These are phyloP conservation scores for Mortierella sp. DNA, from an alignment of 371 early-diverging fungal genomes.

Conservation along the genomic window DNA sequence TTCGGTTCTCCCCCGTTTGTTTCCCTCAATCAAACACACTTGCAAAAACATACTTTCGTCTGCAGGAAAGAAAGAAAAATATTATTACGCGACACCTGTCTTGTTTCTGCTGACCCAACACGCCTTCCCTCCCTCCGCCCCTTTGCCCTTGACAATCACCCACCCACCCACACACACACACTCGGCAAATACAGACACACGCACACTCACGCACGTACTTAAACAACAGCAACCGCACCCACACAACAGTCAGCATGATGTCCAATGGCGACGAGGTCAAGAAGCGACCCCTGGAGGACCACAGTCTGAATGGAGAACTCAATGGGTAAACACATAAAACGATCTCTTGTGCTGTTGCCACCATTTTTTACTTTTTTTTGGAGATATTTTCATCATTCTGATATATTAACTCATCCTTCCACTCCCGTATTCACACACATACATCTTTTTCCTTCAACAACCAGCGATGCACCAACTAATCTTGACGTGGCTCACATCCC, in stretches of 20 bases:
- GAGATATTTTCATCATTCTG: not conserved
- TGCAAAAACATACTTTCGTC: not conserved
- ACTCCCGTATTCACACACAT: not conserved
- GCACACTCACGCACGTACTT: conserved; percentile 9
- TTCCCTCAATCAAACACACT: not conserved
- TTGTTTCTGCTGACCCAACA: not conserved
- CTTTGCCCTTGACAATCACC: not conserved
- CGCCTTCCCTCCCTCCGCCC: not conserved
- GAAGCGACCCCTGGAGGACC: conserved; percentile 50
- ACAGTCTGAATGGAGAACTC: conserved; percentile 27
- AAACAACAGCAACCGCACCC: not conserved
- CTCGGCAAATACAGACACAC: not conserved
- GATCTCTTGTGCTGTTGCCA: conserved; percentile 6
- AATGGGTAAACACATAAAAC: conserved; percentile 31
- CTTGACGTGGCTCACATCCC: conserved; percentile 31
- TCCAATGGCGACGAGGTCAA: conserved; percentile 53
- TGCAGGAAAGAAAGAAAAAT: conserved; percentile 8
- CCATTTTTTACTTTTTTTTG: not conserved
- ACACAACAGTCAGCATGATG: conserved; percentile 38
- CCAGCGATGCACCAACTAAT: conserved; percentile 17
- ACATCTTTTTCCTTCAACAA: not conserved
- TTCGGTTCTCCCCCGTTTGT: not conserved
- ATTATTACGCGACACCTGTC: conserved; percentile 6
- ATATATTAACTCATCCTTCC: not conserved
- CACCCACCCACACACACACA: not conserved